Evolutionary conservation across 2,329 filamentous ascomycete genomes (phyloP), one percentile per base, ranked within the genome.

Genomic region (Talaromyces islandicus): DNA sequence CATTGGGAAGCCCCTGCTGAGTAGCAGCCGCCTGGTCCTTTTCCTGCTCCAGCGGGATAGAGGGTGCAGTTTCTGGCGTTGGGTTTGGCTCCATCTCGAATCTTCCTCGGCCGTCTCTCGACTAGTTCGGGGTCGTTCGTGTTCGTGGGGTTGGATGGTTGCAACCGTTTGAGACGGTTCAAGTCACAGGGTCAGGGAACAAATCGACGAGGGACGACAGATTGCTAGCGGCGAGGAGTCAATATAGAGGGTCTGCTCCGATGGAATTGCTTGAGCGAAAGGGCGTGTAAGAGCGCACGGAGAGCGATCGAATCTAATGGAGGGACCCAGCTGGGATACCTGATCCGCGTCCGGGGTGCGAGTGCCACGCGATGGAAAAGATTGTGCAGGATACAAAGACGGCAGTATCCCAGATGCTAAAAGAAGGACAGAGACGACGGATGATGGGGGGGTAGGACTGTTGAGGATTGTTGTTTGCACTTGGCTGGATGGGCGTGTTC

Each of bases 11-110:
- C n/a, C 24, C 21, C 19, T 55, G 59, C 14, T 27, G 29, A 24
- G 38, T 1, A n/a, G 30, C 11, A 24, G 41, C 30, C 9, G n/a
- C 41, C 14, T 30, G 55, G 7, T 57, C 41, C 7, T 25, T 43
- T 41, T 57, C 46, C 25, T 41, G 50, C 24, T 61, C 51, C 14
- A 46, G 55, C 43, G 54, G 43, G 14, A 51, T 7, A 7, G 55
- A 32, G 46, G 59, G 59, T n/a, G 51, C 55, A 21, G 29, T 52
- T 24, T 61, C 59, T 11, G 51, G 21, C 17, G 25, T 54, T 56
- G 55, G 55, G 48, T 58, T 46, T 52, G 51, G 12, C 30, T 61
- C 59, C 59, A 61, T 61, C 43, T 21, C 32, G 24, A n/a, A 52
- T 52, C 14, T 52, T 52, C 14, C 14, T 52, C 10, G 11, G 25